phyloP scores from a whole-genome alignment of 495 filamentous ascomycete genomes.

The Parathielavia hyrcaniae region DNA sequence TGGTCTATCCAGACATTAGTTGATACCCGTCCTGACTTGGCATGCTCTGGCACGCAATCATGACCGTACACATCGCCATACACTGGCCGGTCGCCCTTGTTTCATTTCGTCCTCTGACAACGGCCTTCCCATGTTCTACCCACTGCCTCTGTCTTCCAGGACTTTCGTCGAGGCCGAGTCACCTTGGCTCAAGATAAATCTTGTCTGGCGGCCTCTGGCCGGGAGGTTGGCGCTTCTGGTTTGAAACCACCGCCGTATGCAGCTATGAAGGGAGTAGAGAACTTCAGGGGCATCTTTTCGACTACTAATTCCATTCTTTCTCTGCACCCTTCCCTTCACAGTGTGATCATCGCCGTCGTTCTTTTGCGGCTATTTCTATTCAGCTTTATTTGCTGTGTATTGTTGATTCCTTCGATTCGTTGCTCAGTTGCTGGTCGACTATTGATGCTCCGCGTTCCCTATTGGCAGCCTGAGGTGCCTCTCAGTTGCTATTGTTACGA shows the following conservation, averaged over 20 bases:
- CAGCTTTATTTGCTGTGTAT: not conserved
- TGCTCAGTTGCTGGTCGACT: not conserved
- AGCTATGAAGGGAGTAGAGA: not conserved
- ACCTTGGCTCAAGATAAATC: not conserved
- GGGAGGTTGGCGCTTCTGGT: not conserved
- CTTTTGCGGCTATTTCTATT: slow-evolving; percentile 24
- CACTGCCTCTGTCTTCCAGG: not conserved
- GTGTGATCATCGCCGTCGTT: slow-evolving; percentile 19
- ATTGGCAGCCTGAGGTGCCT: slow-evolving; percentile 4
- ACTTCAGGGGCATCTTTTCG: not conserved
- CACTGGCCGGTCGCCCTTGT: not conserved
- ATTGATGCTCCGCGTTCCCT: not conserved
- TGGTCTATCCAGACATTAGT: not conserved
- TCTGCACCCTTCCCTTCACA: not conserved
- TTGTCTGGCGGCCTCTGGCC: not conserved
- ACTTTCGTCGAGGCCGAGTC: not conserved
- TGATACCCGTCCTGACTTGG: not conserved
- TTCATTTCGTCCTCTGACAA: slow-evolving; percentile 6
- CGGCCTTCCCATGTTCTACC: not conserved
- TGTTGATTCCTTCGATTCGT: not conserved
- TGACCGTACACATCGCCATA: too few relatives aligned
- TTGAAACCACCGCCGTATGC: not conserved
- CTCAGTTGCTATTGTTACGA: slow-evolving; percentile 1
- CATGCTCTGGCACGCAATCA: too few relatives aligned
- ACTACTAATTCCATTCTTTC: not conserved